Evolutionary conservation across 202 grass and related monocot species (phyloP).

Genomic region (Alloteropsis angusta): DNA sequence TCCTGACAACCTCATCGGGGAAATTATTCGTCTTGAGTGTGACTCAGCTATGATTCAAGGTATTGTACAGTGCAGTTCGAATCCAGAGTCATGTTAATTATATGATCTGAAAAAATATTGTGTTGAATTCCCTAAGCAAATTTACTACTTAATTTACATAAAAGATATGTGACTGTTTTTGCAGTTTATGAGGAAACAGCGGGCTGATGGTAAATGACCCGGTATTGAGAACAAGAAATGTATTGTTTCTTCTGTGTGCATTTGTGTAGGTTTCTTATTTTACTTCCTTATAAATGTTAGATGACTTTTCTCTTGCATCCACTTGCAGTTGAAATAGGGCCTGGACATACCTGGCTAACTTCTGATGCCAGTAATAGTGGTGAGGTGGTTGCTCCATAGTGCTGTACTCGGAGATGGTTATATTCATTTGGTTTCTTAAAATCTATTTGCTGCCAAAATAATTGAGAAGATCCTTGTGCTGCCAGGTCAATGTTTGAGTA

Average conservation of each 20-base stretch:
- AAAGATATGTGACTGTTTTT: conserved; percentile 9
- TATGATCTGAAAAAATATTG: not conserved
- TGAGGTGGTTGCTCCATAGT: no score
- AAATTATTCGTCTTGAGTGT: conserved; percentile 80
- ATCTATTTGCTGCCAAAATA: no score
- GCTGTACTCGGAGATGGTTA: no score
- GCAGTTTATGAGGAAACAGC: conserved; percentile 90
- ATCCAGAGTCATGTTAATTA: not conserved
- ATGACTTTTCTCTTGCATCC: conserved; percentile 31
- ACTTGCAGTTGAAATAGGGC: conserved; percentile 56
- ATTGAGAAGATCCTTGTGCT: no score
- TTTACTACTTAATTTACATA: not conserved
- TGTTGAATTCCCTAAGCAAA: not conserved
- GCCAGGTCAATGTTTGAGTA: no score
- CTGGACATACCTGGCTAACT: conserved; percentile 8
- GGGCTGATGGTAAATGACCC: conserved; percentile 82
- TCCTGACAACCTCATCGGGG: conserved; percentile 67
- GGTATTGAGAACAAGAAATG: conserved; percentile 80
- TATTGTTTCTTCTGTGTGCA: not conserved
- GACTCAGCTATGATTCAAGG: conserved; percentile 84
- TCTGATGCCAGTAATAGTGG: no score
- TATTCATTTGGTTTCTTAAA: no score
- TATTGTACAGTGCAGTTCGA: not conserved
- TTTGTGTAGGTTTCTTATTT: not conserved
- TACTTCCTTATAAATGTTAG: not conserved